A percentile compares a stretch with the other conserved stretches of the same genome.
These are phyloP conservation scores for Logfia minima DNA, from an alignment of 129 eudicot genomes.

Conservation along the genomic window DNA sequence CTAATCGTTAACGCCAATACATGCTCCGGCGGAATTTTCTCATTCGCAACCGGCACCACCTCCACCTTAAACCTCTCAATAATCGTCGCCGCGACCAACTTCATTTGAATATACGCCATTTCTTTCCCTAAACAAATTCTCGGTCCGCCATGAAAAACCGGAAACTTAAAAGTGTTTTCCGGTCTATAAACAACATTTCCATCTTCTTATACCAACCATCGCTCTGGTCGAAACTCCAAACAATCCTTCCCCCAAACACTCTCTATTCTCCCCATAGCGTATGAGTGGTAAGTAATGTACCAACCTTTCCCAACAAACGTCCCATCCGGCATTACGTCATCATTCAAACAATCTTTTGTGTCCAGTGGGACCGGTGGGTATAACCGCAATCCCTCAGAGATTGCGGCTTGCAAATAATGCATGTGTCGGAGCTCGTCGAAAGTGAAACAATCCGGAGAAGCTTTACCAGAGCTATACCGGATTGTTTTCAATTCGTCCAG, in stretches of 20 bases:
- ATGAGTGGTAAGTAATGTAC: constrained; percentile 57
- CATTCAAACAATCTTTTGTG: constrained; percentile 44
- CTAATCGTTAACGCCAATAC: constrained; percentile 64
- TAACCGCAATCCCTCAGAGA: constrained; percentile 65
- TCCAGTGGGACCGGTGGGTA: constrained; percentile 86
- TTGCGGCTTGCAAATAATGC: constrained; percentile 72
- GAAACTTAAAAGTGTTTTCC: constrained; percentile 54
- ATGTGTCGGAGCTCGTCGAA: constrained; percentile 64
- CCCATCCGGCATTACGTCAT: constrained; percentile 77
- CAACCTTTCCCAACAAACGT: constrained; percentile 52
- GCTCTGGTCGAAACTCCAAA: constrained; percentile 66
- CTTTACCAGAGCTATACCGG: constrained; percentile 18
- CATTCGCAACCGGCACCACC: constrained; percentile 31
- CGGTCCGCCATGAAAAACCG: constrained; percentile 79
- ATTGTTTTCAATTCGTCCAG: constrained; percentile 41
- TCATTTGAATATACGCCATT: constrained; percentile 88
- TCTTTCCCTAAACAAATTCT: constrained; percentile 81
- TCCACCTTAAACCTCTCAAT: constrained; percentile 50
- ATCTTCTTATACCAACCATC: constrained; percentile 59
- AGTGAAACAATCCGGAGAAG: constrained; percentile 17
- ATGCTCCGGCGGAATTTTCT: constrained; percentile 51
- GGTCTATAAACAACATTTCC: constrained; percentile 38
- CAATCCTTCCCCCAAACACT: constrained; percentile 77
- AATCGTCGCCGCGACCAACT: constrained; percentile 62
- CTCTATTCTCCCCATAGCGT: constrained; percentile 85